These are phyloP conservation scores for Acorus calamus DNA, from an alignment of 106 monocot genomes.

Conservation along the genomic window DNA sequence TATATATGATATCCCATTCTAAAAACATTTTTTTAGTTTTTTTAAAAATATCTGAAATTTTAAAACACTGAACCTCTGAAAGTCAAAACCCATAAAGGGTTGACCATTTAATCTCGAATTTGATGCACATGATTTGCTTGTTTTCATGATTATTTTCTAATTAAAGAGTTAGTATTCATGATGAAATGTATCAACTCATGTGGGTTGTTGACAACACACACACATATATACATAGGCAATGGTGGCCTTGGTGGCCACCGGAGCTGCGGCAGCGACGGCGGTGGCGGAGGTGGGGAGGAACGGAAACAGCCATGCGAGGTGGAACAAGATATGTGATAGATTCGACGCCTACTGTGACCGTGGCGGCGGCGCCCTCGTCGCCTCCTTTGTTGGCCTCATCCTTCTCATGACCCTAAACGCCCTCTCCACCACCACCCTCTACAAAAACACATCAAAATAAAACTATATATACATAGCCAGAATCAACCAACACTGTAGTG, in stretches of 20 bases:
- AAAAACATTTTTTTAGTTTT: too few species aligned
- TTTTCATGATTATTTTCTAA: too few species aligned
- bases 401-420: conserved; percentile 33
- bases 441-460: conserved; percentile 13
- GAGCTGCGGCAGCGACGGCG: conserved; percentile 37
- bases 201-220: background rate
- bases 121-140: too few species aligned
- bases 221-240: conserved; percentile 22
- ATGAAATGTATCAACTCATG: background rate
- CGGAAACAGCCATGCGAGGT: conserved; percentile 47
- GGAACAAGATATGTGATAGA: conserved; percentile 62
- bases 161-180: too few species aligned
- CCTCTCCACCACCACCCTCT: conserved; percentile 19
- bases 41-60: too few species aligned
- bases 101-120: too few species aligned
- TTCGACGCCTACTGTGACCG: conserved; percentile 42
- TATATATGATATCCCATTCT: too few species aligned
- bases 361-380: conserved; percentile 31
- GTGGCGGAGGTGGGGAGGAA: conserved; percentile 55
- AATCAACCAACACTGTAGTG: background rate
- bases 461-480: background rate
- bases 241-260: conserved; percentile 35
- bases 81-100: too few species aligned
- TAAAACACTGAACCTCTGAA: too few species aligned
- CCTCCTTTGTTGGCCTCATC: conserved; percentile 29